Evolutionary conservation across 139 green algal species (phyloP).

Genomic region (Eudorina sp.): DNA sequence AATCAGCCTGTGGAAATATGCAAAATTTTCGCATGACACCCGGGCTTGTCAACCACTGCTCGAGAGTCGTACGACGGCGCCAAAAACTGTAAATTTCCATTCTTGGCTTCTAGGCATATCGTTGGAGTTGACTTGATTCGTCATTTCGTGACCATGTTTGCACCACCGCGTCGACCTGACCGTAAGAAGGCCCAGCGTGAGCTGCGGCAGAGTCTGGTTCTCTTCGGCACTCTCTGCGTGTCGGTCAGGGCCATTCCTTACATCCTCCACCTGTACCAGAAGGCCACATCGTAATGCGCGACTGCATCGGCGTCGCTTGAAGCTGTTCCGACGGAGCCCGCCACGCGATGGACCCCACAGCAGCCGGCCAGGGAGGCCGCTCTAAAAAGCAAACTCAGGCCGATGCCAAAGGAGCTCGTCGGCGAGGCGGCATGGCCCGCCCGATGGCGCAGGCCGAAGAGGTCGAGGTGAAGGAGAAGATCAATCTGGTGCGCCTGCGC

Average conservation of each 20-base stretch:
- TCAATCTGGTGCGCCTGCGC: slow-evolving; percentile 44
- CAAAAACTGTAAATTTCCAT: not conserved
- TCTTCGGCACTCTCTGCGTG: slow-evolving; percentile 69
- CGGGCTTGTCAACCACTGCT: too few relatives aligned
- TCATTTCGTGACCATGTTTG: slow-evolving; percentile 62
- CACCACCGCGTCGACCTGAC: slow-evolving; percentile 66
- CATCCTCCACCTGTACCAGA: slow-evolving; percentile 68
- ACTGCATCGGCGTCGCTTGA: not conserved
- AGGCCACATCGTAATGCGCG: slow-evolving; percentile 21
- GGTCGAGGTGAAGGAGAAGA: slow-evolving; percentile 43
- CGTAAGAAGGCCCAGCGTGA: slow-evolving; percentile 68
- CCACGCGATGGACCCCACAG: not conserved
- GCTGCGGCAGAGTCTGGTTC: slow-evolving; percentile 65
- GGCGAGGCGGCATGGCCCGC: slow-evolving; percentile 45
- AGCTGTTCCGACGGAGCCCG: not conserved
- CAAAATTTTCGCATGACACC: too few relatives aligned
- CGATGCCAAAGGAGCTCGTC: slow-evolving; percentile 45
- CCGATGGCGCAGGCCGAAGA: slow-evolving; percentile 45
- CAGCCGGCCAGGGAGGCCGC: not conserved
- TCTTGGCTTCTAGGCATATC: too few relatives aligned
- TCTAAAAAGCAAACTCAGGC: slow-evolving; percentile 28
- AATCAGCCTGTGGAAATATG: too few relatives aligned
- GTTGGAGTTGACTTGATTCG: too few relatives aligned
- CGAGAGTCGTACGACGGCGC: slow-evolving; percentile 22
- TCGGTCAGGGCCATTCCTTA: slow-evolving; percentile 71